Evolutionary conservation across 2,329 filamentous ascomycete genomes (phyloP).

Genomic region (Emmonsiellopsis sp.): DNA sequence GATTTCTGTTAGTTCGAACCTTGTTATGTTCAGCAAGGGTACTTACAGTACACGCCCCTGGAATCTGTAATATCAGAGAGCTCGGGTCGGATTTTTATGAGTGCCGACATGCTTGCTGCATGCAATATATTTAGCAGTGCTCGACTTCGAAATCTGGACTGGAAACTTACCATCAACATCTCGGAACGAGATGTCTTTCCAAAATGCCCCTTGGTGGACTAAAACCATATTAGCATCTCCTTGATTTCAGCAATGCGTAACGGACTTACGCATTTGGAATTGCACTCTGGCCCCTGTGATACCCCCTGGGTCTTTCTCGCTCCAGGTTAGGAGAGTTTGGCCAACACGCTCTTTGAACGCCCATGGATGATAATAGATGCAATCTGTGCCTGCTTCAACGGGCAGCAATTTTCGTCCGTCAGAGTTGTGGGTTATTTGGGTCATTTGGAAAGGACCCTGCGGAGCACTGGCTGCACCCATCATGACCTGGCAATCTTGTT

Average conservation of each 20-base stretch:
- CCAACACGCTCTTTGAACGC: constrained; percentile 6
- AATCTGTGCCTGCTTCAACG: not conserved
- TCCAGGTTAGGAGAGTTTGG: constrained; percentile 10
- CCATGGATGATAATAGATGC: constrained; percentile 11
- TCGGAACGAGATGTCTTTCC: constrained; percentile 10
- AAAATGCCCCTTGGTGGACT: constrained; percentile 10
- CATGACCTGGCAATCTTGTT: not conserved
- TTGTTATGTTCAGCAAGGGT: not conserved
- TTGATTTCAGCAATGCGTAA: not conserved
- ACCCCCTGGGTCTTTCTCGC: constrained; percentile 2
- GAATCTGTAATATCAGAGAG: not conserved
- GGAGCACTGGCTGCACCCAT: constrained; percentile 7
- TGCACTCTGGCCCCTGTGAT: constrained; percentile 8
- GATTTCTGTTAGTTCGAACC: not conserved
- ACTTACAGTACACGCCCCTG: not conserved
- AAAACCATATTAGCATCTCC: not conserved
- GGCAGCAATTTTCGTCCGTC: not conserved
- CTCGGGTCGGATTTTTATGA: not conserved
- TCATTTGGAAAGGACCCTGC: constrained; percentile 9
- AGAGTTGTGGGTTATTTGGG: not conserved
- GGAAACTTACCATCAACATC: constrained; percentile 8
- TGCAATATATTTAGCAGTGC: not conserved
- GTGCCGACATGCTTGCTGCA: not conserved
- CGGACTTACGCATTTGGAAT: constrained; percentile 9
- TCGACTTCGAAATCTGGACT: not conserved